phyloP scores from a whole-genome alignment of 148 eudicot genomes.

The Cornus kousa region DNA sequence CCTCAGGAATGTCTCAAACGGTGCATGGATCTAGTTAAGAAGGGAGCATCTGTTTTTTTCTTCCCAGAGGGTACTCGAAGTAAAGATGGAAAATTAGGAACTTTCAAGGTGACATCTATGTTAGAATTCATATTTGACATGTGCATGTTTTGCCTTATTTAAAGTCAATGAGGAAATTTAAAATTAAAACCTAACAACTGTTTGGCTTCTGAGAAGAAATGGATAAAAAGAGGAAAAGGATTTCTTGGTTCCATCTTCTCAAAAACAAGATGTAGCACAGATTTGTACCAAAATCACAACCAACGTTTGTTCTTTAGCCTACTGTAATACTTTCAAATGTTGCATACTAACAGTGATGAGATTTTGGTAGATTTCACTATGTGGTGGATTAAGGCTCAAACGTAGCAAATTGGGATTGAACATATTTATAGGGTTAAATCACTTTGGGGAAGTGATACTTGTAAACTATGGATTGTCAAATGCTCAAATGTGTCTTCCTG shows the following conservation, averaged over 20 bases:
- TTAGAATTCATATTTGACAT: neutral
- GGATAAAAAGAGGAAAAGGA: neutral
- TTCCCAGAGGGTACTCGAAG: slow-evolving; percentile 98
- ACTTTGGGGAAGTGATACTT: too few relatives aligned
- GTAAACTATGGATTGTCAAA: too few relatives aligned
- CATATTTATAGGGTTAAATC: too few relatives aligned
- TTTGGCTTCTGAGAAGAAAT: neutral
- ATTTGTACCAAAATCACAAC: neutral
- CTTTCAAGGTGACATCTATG: slow-evolving; percentile 71
- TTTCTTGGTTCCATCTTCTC: neutral
- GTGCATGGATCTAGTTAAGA: slow-evolving; percentile 77
- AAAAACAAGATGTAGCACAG: neutral
- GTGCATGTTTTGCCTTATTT: neutral
- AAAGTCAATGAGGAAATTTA: slow-evolving; percentile 1
- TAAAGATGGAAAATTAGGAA: slow-evolving; percentile 78
- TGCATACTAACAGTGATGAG: too few relatives aligned
- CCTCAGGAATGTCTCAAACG: slow-evolving; percentile 78
- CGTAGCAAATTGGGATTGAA: too few relatives aligned
- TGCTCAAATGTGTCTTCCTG: too few relatives aligned
- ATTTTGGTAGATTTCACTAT: too few relatives aligned
- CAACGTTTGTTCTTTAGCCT: too few relatives aligned
- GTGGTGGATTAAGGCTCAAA: neutral
- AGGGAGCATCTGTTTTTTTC: slow-evolving; percentile 88
- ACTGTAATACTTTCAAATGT: too few relatives aligned
- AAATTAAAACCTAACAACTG: neutral